These are phyloP conservation scores for Ascochyta viciae-villosae DNA, from an alignment of 2,329 filamentous ascomycete species.

Conservation along the genomic window DNA sequence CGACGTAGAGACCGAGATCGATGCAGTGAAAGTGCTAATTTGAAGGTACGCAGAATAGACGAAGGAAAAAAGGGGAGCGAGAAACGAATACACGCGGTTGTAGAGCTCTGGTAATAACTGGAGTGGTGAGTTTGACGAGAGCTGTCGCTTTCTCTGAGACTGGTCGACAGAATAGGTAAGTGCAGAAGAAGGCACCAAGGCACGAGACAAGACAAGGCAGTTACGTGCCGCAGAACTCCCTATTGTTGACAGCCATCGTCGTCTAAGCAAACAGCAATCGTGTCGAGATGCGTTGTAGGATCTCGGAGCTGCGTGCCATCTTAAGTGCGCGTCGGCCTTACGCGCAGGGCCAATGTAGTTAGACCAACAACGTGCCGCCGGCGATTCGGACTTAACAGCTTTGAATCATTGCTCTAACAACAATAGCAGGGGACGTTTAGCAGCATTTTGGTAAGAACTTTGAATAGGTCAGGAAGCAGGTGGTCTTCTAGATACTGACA, in stretches of 20 bases:
- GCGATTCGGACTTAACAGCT: no score
- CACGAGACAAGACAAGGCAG: conserved; percentile 5
- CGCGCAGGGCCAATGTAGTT: conserved; percentile 4
- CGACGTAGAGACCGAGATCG: neutral
- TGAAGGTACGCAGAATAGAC: neutral
- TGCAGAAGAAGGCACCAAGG: conserved; percentile 15
- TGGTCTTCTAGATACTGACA: no score
- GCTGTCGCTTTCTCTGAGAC: conserved; percentile 10
- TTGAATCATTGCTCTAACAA: no score
- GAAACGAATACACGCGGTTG: neutral
- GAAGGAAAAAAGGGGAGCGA: neutral
- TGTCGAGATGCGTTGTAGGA: neutral
- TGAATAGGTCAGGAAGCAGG: no score
- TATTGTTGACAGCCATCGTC: conserved; percentile 9
- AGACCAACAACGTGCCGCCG: neutral
- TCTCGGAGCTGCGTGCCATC: neutral
- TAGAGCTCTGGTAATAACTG: conserved; percentile 1
- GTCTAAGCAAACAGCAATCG: conserved; percentile 2
- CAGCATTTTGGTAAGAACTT: no score
- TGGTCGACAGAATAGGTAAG: conserved; percentile 17
- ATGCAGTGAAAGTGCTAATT: neutral
- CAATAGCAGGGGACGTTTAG: no score
- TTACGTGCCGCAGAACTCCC: conserved; percentile 18
- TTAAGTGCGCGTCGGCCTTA: conserved; percentile 17
- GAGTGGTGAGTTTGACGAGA: conserved; percentile 8